Conservation (phyloP, 1,139 yeast genomes). For the Diutina neorugosa region DNA sequence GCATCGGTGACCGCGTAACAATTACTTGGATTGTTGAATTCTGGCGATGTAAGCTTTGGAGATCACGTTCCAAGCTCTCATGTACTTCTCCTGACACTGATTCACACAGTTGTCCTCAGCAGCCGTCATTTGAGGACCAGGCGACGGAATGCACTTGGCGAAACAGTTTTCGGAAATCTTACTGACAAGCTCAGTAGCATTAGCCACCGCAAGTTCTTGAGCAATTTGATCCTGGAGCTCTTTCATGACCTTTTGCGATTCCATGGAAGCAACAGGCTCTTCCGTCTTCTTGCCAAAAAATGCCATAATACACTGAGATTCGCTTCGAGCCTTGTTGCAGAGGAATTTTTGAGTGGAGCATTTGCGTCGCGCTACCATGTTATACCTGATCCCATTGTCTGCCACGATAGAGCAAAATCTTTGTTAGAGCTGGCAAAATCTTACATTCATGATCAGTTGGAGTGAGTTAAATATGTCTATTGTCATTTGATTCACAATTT, state of each 20-base stretch:
- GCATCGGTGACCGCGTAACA: neutral
- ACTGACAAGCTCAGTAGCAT: slow-evolving; percentile 79
- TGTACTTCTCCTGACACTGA: slow-evolving; percentile 75
- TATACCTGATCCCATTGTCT: no score
- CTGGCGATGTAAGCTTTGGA: slow-evolving; percentile 67
- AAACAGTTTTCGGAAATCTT: slow-evolving; percentile 85
- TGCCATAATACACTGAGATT: neutral
- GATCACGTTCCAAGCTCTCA: slow-evolving; percentile 83
- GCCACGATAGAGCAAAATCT: no score
- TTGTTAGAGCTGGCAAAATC: no score
- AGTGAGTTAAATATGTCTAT: no score
- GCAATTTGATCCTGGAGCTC: slow-evolving; percentile 62
- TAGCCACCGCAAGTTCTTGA: slow-evolving; percentile 78
- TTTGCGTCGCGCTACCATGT: neutral
- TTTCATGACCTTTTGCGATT: slow-evolving; percentile 26
- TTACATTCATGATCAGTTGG: no score
- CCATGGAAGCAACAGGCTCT: neutral
- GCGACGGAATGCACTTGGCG: slow-evolving; percentile 55
- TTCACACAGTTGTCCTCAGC: slow-evolving; percentile 42
- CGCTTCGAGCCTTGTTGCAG: neutral
- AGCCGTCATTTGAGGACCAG: slow-evolving; percentile 29
- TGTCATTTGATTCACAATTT: no score
- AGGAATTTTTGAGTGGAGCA: no score
- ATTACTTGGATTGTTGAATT: slow-evolving; percentile 32
- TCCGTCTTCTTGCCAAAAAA: neutral